These are phyloP conservation scores for Lipomyces orientalis DNA, from an alignment of 805 yeast genomes.

Conservation along the genomic window DNA sequence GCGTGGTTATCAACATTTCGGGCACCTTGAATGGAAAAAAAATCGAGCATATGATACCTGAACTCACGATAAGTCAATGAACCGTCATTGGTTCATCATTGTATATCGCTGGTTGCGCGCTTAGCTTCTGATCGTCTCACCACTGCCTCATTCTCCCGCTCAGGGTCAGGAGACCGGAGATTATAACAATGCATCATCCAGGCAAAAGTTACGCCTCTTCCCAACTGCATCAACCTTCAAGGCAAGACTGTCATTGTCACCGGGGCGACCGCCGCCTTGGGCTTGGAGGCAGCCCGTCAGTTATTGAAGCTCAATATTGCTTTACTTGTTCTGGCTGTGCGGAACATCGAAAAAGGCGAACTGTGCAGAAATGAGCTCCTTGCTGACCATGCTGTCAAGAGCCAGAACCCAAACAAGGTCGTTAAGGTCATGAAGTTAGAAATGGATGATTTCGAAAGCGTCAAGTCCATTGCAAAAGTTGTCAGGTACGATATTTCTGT, in stretches of 20 bases:
- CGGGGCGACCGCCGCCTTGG: conserved; percentile 22
- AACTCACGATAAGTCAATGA: no score
- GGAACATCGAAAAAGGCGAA: conserved; percentile 13
- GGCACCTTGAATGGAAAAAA: no score
- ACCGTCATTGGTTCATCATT: no score
- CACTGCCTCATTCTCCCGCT: no score
- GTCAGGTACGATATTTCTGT: not conserved
- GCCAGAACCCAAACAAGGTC: not conserved
- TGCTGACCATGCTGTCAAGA: conserved; percentile 3
- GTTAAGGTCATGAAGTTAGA: conserved; percentile 19
- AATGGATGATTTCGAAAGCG: conserved; percentile 6
- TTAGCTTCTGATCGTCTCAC: no score
- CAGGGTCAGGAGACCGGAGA: no score
- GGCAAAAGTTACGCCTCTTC: not conserved
- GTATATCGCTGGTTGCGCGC: no score
- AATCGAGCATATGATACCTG: no score
- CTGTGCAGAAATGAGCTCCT: conserved; percentile 3
- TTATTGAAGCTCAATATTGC: conserved; percentile 3
- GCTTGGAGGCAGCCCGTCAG: conserved; percentile 22
- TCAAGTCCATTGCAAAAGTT: conserved; percentile 6
- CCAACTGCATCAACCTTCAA: not conserved
- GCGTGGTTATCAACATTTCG: no score
- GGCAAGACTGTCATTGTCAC: conserved; percentile 24
- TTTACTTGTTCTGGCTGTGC: conserved; percentile 19
- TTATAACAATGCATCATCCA: no score